Percentiles rank a stretch among this genome's conserved stretches.
These are phyloP conservation scores for Nepenthes alata DNA, from an alignment of 179 eudicot species.

Conservation along the genomic window DNA sequence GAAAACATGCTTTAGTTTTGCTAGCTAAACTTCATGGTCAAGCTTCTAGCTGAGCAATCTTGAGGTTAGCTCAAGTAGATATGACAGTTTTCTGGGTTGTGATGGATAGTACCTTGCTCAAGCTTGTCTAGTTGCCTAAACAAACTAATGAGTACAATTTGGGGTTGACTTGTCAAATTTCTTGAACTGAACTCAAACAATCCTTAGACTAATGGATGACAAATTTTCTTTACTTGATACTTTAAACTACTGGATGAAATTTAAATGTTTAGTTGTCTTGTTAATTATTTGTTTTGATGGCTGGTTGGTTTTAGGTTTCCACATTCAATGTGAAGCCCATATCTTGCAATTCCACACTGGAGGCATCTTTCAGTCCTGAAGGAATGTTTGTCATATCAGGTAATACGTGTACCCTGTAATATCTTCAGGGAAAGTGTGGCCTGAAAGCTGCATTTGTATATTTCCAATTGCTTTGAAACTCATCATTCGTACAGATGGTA, in stretches of 20 bases:
- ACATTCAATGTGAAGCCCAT: constrained; percentile 74
- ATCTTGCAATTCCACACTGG: constrained; percentile 57
- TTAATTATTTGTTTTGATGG: neutral
- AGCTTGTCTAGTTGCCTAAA: neutral
- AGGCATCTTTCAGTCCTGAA: constrained; percentile 83
- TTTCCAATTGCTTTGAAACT: too few species aligned
- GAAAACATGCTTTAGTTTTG: too few species aligned
- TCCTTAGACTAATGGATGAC: neutral
- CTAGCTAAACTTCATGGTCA: too few species aligned
- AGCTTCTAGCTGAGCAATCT: too few species aligned
- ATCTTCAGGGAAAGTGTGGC: neutral
- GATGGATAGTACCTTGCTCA: neutral
- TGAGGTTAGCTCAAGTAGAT: too few species aligned
- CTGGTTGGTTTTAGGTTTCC: constrained; percentile 28
- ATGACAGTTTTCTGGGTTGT: too few species aligned
- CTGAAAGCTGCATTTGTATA: too few species aligned
- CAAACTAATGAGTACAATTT: neutral
- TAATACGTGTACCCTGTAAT: constrained; percentile 3
- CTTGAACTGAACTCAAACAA: neutral
- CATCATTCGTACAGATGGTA: too few species aligned
- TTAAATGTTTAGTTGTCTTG: too few species aligned
- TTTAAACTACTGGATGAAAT: too few species aligned
- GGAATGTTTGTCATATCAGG: constrained; percentile 89
- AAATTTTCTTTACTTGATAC: too few species aligned
- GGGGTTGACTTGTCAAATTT: neutral